A percentile compares a stretch with the other conserved stretches of the same genome.
Evolutionary conservation across 73 alveolate genomes (phyloP).

Genomic region (Tetrahymena malaccensis): DNA sequence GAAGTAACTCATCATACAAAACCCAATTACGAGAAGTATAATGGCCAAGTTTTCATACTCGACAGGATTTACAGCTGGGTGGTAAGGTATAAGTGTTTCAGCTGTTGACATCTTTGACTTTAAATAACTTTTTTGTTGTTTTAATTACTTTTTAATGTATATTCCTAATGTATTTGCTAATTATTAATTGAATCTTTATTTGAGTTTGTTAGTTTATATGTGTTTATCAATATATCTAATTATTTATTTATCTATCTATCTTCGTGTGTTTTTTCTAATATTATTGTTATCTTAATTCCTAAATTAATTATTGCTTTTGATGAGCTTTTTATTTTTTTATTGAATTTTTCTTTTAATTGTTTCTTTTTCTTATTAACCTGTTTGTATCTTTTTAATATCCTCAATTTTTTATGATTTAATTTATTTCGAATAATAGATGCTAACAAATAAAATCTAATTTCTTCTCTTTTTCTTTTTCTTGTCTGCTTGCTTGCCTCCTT

Average conservation of each 20-base stretch:
- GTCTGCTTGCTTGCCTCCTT: not conserved
- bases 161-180: not conserved
- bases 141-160: not conserved
- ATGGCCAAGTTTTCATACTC: slow-evolving; percentile 36
- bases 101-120: not conserved
- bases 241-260: not conserved
- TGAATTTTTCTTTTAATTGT: not conserved
- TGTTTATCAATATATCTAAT: not conserved
- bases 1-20: slow-evolving; percentile 32
- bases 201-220: not conserved
- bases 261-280: not conserved
- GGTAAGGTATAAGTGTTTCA: not conserved
- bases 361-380: not conserved
- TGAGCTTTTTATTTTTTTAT: not conserved
- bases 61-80: slow-evolving; percentile 21
- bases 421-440: not conserved
- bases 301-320: not conserved
- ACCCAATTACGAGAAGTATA: slow-evolving; percentile 29
- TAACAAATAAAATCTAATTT: not conserved
- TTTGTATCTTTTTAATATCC: not conserved
- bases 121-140: not conserved
- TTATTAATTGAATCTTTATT: not conserved
- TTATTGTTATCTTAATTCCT: not conserved
- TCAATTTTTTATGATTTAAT: not conserved
- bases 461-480: not conserved